phyloP scores from a whole-genome alignment of 2,329 filamentous ascomycete species.

The Fusarium musae region DNA sequence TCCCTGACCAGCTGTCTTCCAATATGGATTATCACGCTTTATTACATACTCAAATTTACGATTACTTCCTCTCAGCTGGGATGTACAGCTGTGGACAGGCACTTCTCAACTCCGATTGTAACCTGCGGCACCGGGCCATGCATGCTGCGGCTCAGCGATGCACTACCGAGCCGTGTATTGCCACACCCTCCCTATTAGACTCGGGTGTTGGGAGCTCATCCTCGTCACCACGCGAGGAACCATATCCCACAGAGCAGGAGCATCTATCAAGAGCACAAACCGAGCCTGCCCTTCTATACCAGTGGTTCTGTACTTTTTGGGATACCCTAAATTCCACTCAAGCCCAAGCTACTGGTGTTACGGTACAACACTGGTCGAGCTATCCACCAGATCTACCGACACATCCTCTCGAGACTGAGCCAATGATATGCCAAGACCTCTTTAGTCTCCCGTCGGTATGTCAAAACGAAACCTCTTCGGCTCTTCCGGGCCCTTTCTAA shows the following conservation, averaged over 20 bases:
- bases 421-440: not conserved
- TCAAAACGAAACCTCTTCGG: accelerated
- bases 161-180: not conserved
- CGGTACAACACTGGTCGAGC: not conserved
- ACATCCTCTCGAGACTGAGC: not conserved
- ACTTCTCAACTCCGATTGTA: not conserved
- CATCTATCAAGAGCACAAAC: not conserved
- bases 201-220: not conserved
- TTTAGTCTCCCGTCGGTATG: not conserved
- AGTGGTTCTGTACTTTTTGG: not conserved
- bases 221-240: not conserved
- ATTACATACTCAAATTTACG: not conserved
- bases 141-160: not conserved
- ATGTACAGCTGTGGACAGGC: not conserved
- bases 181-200: not conserved
- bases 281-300: not conserved
- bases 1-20: not conserved
- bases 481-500: not conserved
- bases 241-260: not conserved
- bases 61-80: not conserved
- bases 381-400: not conserved
- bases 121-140: not conserved
- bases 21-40: not conserved
- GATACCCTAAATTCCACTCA: not conserved
- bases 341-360: no score